Evolutionary conservation across 1,284 basidiomycete genomes (phyloP), one percentile per base, ranked within the genome.

Genomic region (Afroboletus lepidellus): DNA sequence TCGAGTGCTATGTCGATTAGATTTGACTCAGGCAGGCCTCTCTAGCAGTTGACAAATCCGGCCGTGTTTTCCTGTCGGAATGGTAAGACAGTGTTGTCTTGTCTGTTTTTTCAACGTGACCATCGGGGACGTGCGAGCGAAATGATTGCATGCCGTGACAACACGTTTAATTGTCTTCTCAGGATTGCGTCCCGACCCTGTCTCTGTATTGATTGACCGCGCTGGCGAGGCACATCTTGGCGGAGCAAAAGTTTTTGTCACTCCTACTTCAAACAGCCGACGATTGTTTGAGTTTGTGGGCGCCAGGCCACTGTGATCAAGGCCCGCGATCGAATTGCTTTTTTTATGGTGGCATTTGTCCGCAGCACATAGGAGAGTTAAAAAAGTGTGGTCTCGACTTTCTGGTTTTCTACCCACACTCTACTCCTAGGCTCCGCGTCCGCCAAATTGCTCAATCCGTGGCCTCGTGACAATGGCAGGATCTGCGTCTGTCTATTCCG

Each of bases 401-500:
- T 29, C 11, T 18, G 9, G 2, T 30, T 25, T 6, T 5, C 16
- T 11, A n/a, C 8, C 20, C 7, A 5, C 21, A n/a, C 11, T n/a
- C 43, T 21, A 8, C 34, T 37, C 24, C 24, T 11, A 16, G n/a
- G 18, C 25, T 12, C 1, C 25, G 11, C 15, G 13, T n/a, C 36
- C 12, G 33, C n/a, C n/a, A n/a, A n/a, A n/a, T n/a, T n/a, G n/a
- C n/a, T n/a, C n/a, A 34, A 8, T 45, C 32, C 15, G 7, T 15
- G 11, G 2, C 8, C 8, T 32, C 11, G 25, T 36, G 30, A 30
- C 13, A 6, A 42, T 58, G 30, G 37, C 24, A 30, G 56, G 48
- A 24, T 45, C 41, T 11, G 32, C 23, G 13, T 41, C 41, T 27
- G 24, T 38, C 2, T 62, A 50, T 34, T 45, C 51, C n/a, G 18